Conservation (phyloP, 129 eudicot species). For the Tagetes erecta region DNA sequence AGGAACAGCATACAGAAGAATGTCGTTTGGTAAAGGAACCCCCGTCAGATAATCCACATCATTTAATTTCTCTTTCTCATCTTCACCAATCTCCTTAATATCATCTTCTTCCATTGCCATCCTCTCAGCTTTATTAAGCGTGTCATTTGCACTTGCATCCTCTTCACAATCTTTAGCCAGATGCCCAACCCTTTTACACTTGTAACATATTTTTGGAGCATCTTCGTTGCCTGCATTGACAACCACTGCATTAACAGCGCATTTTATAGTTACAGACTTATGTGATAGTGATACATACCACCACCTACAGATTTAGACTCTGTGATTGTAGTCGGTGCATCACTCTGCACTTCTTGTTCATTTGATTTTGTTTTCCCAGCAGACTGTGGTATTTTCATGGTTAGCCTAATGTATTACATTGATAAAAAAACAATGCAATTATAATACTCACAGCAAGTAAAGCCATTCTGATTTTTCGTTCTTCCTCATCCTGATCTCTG, state of each 20-base stretch:
- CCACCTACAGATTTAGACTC: slow-evolving; percentile 34
- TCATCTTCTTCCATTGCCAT: slow-evolving; percentile 93
- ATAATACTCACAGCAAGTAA: slow-evolving; percentile 77
- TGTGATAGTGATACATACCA: slow-evolving; percentile 45
- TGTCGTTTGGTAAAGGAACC: slow-evolving; percentile 71
- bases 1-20: slow-evolving; percentile 88
- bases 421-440: slow-evolving; percentile 14
- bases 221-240: slow-evolving; percentile 41
- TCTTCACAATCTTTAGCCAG: slow-evolving; percentile 79
- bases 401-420: slow-evolving; percentile 10
- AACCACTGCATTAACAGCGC: not conserved
- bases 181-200: slow-evolving; percentile 89
- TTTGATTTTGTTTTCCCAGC: slow-evolving; percentile 73
- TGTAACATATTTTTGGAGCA: slow-evolving; percentile 75
- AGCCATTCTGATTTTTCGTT: slow-evolving; percentile 80
- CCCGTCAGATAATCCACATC: slow-evolving; percentile 94
- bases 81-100: slow-evolving; percentile 91
- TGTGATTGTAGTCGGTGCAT: slow-evolving; percentile 33
- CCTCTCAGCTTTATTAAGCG: slow-evolving; percentile 52
- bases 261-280: not conserved
- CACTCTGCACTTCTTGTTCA: slow-evolving; percentile 36
- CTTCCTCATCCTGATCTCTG: slow-evolving; percentile 97
- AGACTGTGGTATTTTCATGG: slow-evolving; percentile 47
- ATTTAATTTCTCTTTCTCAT: slow-evolving; percentile 76
- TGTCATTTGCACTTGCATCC: slow-evolving; percentile 27